These are phyloP conservation scores for Arabidopsis suecica DNA, from an alignment of 345 rosid genomes.

Conservation along the genomic window DNA sequence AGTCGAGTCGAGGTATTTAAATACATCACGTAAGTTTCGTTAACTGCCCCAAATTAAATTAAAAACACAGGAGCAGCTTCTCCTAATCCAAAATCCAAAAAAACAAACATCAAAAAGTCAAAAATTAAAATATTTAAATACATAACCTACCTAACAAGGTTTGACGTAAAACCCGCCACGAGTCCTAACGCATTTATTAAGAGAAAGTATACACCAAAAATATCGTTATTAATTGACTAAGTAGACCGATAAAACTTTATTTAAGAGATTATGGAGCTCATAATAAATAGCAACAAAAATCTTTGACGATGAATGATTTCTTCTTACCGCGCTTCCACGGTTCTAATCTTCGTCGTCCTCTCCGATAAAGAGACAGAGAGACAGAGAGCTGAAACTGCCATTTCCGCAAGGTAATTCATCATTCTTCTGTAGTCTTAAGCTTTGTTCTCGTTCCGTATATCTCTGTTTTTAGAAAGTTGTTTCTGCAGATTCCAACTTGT, in stretches of 20 bases:
- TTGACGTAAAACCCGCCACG: slow-evolving; percentile 31
- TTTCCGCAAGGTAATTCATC: neutral
- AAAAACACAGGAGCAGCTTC: slow-evolving; percentile 1
- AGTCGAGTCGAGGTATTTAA: neutral
- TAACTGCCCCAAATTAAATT: neutral
- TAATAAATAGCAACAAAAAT: neutral
- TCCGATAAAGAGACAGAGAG: neutral
- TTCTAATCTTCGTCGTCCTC: neutral
- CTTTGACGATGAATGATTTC: slow-evolving; percentile 15
- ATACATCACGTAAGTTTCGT: slow-evolving; percentile 4
- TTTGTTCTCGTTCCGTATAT: neutral
- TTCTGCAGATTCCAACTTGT: neutral
- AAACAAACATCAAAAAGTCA: slow-evolving; percentile 17
- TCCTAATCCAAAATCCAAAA: slow-evolving; percentile 5
- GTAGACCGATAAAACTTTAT: neutral
- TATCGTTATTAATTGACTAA: neutral
- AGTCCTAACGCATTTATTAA: slow-evolving; percentile 9
- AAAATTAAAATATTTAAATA: neutral
- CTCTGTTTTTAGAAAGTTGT: neutral
- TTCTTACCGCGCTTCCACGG: slow-evolving; percentile 32
- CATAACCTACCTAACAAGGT: slow-evolving; percentile 38
- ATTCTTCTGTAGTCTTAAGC: neutral
- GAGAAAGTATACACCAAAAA: neutral
- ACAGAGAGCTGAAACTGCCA: neutral
- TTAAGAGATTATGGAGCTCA: neutral